Evolutionary conservation across 2,329 filamentous ascomycete genomes (phyloP), one percentile per base, ranked within the genome.

Genomic region (Nemania diffusa): DNA sequence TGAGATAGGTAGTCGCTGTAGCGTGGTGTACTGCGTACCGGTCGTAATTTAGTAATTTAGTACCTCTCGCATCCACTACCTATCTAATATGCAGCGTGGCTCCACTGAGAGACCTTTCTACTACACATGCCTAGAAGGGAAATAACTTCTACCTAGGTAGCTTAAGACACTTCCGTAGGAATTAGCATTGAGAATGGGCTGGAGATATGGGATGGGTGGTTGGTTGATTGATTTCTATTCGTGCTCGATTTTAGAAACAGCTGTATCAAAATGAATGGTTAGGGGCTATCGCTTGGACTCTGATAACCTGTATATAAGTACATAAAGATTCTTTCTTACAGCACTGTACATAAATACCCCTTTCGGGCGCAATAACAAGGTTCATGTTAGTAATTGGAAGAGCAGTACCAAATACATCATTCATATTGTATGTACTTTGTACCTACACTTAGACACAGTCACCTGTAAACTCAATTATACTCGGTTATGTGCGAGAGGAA

Each of bases 81-180:
- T n/a, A n/a, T n/a, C n/a, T n/a, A 56, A 56, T 37, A 5, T 57
- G 61, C 56, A 57, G 65, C 56, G 65, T 67, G 61, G 61, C 61
- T 67, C 65, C 65, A 67, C 61, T 57, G 27, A 57, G 20, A 52
- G 56, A 57, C 40, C 48, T 46, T 48, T 44, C 52, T 44, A 5
- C 40, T 40, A 15, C 42, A 50, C 13, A 27, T 62, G 27, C 22
- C 51, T n/a, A 53, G 17, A 42, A 58, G 17, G 27, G 42, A 22
- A 37, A 37, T 48, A 11, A 17, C 15, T 42, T 48, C 34, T 56
- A n/a, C n/a, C n/a, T n/a, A n/a, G n/a, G 24, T 6, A 46, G 40
- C 50, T n/a, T n/a, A 11, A 20, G 37, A 53, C 20, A 52, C 34
- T 64, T 56, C 29, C 5, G 2, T n/a, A 44, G 15, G 13, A n/a